Evolutionary conservation across 2,329 filamentous ascomycete genomes (phyloP), one percentile per base, ranked within the genome.

Genomic region (Thermoascus crustaceus): DNA sequence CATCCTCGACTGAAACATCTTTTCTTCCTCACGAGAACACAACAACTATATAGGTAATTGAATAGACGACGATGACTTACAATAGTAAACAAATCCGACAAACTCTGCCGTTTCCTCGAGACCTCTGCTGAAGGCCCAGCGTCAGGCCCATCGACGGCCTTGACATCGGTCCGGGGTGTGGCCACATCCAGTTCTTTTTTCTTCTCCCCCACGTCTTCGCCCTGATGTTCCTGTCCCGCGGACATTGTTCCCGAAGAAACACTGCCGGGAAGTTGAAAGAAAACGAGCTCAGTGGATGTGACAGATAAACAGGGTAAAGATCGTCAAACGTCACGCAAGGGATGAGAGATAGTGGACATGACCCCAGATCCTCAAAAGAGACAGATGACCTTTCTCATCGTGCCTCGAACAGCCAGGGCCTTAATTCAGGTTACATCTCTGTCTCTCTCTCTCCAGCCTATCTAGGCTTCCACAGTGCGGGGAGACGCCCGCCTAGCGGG

Each of bases 11-110:
- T 14, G 5, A 27, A 27, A 14, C 11, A 13, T 14, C 7, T 2
- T 29, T 11, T n/a, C n/a, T n/a, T n/a, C n/a, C n/a, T n/a, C n/a
- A n/a, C n/a, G n/a, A n/a, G n/a, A n/a, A n/a, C n/a, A n/a, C n/a
- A n/a, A n/a, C n/a, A n/a, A n/a, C n/a, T n/a, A n/a, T n/a, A n/a
- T n/a, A 14, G 25, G 17, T 29, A 14, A 4, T 25, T 11, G 13
- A 24, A 23, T 5, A 22, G n/a, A n/a, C n/a, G n/a, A n/a, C n/a
- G n/a, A 30, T 11, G 10, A 37, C 31, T 21, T 32, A 54, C 51
- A 26, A 54, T 54, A 2, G 51, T 54, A 26, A 54, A 52, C 4
- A 51, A 22, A 33, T 54, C 46, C 7, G 50, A 54, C 16, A 52
- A 29, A 17, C 43, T 51, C 40, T 54, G 50, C 18, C 41, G 39